Percentiles rank a stretch among this genome's conserved stretches.
Conservation (phyloP, 441 rosid species). For the Brassica hybrid region DNA sequence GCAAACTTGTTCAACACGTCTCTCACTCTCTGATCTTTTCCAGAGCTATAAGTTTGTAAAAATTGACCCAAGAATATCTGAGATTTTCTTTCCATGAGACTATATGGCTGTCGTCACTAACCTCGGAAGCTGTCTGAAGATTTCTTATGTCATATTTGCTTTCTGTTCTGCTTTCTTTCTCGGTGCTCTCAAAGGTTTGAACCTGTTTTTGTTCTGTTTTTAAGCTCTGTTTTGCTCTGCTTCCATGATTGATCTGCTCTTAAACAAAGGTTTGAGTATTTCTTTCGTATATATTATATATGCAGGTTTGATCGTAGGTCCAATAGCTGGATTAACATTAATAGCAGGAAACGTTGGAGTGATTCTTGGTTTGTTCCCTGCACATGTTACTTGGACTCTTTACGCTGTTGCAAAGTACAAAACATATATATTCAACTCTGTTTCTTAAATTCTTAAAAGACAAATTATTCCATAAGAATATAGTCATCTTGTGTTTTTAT, state of each 20-base stretch:
- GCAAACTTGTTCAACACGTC: conserved; percentile 33
- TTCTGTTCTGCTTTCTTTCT: conserved; percentile 70
- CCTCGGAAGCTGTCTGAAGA: conserved; percentile 48
- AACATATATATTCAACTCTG: neutral
- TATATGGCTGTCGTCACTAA: conserved; percentile 48
- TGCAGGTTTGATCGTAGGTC: conserved; percentile 77
- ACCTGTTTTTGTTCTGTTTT: neutral
- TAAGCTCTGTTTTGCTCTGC: conserved; percentile 18
- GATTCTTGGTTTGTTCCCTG: conserved; percentile 71
- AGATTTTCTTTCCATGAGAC: conserved; percentile 26
- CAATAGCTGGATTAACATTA: conserved; percentile 69
- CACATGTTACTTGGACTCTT: conserved; percentile 77
- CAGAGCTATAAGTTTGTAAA: conserved; percentile 7
- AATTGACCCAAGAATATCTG: neutral
- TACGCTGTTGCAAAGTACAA: conserved; percentile 64
- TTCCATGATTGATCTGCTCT: conserved; percentile 6
- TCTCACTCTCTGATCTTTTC: conserved; percentile 5
- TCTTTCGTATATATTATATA: neutral
- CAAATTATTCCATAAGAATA: neutral
- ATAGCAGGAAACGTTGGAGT: conserved; percentile 74
- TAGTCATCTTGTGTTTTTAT: neutral
- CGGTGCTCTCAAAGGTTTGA: conserved; percentile 83
- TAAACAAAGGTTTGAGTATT: neutral
- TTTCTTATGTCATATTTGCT: conserved; percentile 62
- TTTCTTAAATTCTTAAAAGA: neutral